Evolutionary conservation across 2,329 filamentous ascomycete genomes (phyloP), one percentile per base, ranked within the genome.

Genomic region (Didymosphaeria variabile): DNA sequence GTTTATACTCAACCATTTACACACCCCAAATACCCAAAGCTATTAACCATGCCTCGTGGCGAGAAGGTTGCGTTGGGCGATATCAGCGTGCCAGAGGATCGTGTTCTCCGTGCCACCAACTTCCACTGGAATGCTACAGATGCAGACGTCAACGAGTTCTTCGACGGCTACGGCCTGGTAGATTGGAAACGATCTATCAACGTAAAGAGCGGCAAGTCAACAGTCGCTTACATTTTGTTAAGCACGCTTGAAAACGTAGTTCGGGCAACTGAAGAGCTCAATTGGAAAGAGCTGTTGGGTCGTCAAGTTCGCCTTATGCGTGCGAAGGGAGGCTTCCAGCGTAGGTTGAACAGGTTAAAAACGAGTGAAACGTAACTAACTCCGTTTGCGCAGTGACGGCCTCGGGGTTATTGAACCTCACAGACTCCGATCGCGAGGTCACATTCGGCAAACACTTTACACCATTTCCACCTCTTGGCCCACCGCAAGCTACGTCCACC

Each of bases 31-130:
- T 19, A 19, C 40, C 19, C 6, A 44, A 21, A 19, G 19, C n/a
- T 2, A 1, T 29, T 2, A 5, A 54, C 40, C 17, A 60, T 60
- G 58, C 58, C 52, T 26, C 56, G 56, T 12, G 53, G 58, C 13
- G 31, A 32, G 29, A 52, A 49, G 40, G 15, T 60, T n/a, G 23
- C 29, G 9, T n/a, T 60, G 1, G 47, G 58, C 21, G 53, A 53
- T 17, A 31, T 31, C 13, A 46, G 29, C 17, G 23, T 12, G 10
- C 58, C 53, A 21, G 53, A 60, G 12, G 31, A 57, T 32, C 58
- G 58, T 15, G 54, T 60, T 6, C 29, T 60, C 32, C 53, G 53
- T 17, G 23, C 57, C 10, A 56, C 46, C 4, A 52, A 57, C 19
- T 13, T 60, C 19, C 53, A 56, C 17, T 46, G n/a, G 13, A 32